These are phyloP conservation scores for Coccomyxa sp. DNA, from an alignment of 139 green algal species.

Conservation along the genomic window DNA sequence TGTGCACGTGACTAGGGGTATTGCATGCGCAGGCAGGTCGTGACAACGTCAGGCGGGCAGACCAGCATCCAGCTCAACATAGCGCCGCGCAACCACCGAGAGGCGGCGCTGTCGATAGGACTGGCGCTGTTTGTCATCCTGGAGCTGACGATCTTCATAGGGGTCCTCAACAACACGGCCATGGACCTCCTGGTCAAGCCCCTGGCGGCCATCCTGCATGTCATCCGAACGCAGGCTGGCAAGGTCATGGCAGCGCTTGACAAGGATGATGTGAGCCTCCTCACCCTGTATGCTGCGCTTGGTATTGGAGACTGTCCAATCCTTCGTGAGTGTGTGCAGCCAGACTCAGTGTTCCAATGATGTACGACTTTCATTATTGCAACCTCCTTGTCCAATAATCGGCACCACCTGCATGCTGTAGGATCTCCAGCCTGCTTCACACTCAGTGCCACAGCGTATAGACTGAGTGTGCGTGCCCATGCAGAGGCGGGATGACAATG, in stretches of 20 bases:
- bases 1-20: too few species aligned
- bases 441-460: too few species aligned
- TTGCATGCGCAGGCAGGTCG: not conserved
- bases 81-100: slow-evolving; percentile 17
- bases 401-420: too few species aligned
- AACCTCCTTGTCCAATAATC: too few species aligned
- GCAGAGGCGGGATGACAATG: slow-evolving; percentile 11
- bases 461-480: not conserved
- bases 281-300: too few species aligned
- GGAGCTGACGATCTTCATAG: slow-evolving; percentile 26
- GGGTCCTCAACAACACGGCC: slow-evolving; percentile 24
- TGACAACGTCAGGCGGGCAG: not conserved
- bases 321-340: not conserved
- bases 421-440: too few species aligned
- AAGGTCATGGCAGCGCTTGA: not conserved
- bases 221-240: not conserved
- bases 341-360: not conserved
- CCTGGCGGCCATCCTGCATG: slow-evolving; percentile 17
- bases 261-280: too few species aligned
- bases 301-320: too few species aligned
- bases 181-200: slow-evolving; percentile 31
- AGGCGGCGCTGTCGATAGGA: slow-evolving; percentile 25
- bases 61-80: slow-evolving; percentile 25
- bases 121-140: slow-evolving; percentile 32
- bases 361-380: not conserved